Evolutionary conservation across 2,329 filamentous ascomycete genomes (phyloP).

Genomic region (Apiospora hydei): DNA sequence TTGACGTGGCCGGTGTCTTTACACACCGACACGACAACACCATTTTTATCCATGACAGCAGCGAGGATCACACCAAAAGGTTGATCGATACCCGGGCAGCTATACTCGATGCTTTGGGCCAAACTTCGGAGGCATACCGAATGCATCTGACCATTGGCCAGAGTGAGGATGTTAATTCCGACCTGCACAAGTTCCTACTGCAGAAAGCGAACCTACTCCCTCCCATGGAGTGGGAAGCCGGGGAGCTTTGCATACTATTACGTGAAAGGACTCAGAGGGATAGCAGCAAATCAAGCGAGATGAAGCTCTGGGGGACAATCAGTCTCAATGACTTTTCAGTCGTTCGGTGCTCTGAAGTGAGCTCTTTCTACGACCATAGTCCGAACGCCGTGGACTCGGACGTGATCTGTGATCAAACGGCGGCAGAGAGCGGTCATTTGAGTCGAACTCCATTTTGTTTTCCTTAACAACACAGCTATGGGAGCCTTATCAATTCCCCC

Average conservation of each 20-base stretch:
- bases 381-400: conserved; percentile 13
- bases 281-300: conserved; percentile 48
- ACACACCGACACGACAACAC: conserved; percentile 57
- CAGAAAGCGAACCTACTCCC: conserved; percentile 60
- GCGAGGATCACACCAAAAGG: conserved; percentile 29
- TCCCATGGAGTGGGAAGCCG: conserved; percentile 54
- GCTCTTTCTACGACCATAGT: conserved; percentile 29
- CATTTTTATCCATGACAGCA: conserved; percentile 50
- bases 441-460: conserved; percentile 33
- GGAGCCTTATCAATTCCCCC: conserved; percentile 26
- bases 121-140: conserved; percentile 41
- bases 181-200: conserved; percentile 57
- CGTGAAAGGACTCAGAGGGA: conserved; percentile 49
- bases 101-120: conserved; percentile 48
- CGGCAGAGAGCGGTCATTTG: conserved; percentile 13
- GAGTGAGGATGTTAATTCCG: conserved; percentile 52
- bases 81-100: conserved; percentile 45
- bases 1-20: conserved; percentile 57
- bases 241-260: conserved; percentile 59
- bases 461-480: conserved; percentile 32
- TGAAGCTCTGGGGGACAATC: conserved; percentile 65
- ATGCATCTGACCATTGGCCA: conserved; percentile 70
- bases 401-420: conserved; percentile 7
- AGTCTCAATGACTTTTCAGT: conserved; percentile 40
- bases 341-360: conserved; percentile 26